Base-by-base conservation (phyloP, 75 land plant species). In the Ceratopteris richardii region DNA sequence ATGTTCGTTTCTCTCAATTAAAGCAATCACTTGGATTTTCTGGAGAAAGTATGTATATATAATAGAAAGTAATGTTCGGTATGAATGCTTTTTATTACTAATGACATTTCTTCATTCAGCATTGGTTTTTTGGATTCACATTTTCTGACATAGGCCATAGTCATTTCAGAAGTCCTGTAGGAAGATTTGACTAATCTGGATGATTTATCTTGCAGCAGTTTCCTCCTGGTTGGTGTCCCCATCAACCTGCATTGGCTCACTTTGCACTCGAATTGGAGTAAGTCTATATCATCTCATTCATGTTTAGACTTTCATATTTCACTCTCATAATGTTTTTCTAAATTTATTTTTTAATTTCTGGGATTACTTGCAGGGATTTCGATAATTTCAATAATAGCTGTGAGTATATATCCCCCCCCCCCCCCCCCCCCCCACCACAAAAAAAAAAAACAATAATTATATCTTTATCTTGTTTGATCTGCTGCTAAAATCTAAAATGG, bases 171-270 rank as follows among this genome's bases (percentile, higher is more conserved):
- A 40, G 14, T 14, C 42, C 13, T 14, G 14, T 40, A 14, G 14
- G 42, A 40, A 40, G 14, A 14, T 40, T 14, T 40, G 13, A 40
- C 14, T 9, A 10, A 40, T 14, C 14, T 40, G n/a, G n/a, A n/a
- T 40, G 42, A 10, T 9, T 40, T 40, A 10, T 14, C 42, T 46
- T 14, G 50, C 50, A 46, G 50, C 50, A 46, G 2, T 46, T 46
- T 46, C 17, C 50, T 5, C 50, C 18, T 46, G 22, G 4, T 18
- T 46, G 50, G 50, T 46, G 50, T 46, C 50, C 50, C 17, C 50
- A 46, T 46, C 50, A 46, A 46, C 13, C 13, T 3, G 5, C 37
- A 33, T 33, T 33, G 3, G 37, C 50, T 46, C 22, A 46, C 4
- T 46, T 46, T 21, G 5, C 50, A 17, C 17, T 46, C 4, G 17